Conservation (phyloP, 2,329 filamentous ascomycete genomes). For the Verticillium longisporum region DNA sequence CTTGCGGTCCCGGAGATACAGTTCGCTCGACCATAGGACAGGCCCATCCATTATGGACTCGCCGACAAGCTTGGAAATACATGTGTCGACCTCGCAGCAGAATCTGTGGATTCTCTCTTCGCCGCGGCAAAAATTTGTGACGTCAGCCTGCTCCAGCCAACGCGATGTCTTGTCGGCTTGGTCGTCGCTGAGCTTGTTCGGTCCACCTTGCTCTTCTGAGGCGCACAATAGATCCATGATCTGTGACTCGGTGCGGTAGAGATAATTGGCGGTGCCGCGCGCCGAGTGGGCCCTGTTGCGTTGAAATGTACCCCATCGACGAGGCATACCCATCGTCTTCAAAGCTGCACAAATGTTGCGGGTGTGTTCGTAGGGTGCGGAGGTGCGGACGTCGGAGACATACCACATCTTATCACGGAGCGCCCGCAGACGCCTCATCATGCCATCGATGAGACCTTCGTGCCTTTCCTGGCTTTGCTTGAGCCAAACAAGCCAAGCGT, state of each 20-base stretch:
- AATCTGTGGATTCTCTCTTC: slow-evolving; percentile 94
- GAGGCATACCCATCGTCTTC: slow-evolving; percentile 77
- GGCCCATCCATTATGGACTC: slow-evolving; percentile 79
- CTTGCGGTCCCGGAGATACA: slow-evolving; percentile 73
- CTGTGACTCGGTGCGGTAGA: slow-evolving; percentile 77
- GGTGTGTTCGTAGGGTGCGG: slow-evolving; percentile 79
- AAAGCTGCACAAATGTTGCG: slow-evolving; percentile 80
- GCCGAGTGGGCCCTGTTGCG: slow-evolving; percentile 20
- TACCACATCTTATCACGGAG: slow-evolving; percentile 99
- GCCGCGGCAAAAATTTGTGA: slow-evolving; percentile 90
- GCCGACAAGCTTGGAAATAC: slow-evolving; percentile 77
- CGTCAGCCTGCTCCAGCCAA: slow-evolving; percentile 74
- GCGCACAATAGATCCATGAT: slow-evolving; percentile 84
- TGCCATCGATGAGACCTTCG: slow-evolving; percentile 65
- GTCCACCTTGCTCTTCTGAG: slow-evolving; percentile 74
- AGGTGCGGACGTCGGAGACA: slow-evolving; percentile 86
- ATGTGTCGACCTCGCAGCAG: slow-evolving; percentile 81
- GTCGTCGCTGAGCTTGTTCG: slow-evolving; percentile 93
- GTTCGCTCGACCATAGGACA: slow-evolving; percentile 84
- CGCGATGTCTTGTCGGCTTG: slow-evolving; percentile 78
- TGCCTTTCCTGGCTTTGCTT: slow-evolving; percentile 76
- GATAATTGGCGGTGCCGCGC: slow-evolving; percentile 50
- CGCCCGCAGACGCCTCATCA: slow-evolving; percentile 66
- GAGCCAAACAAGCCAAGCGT: slow-evolving; percentile 76
- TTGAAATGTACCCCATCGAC: slow-evolving; percentile 46